Percentiles rank a stretch among this genome's conserved stretches.
These are phyloP conservation scores for Albifimbria verrucaria DNA, from an alignment of 2,329 filamentous ascomycete species.

Conservation along the genomic window DNA sequence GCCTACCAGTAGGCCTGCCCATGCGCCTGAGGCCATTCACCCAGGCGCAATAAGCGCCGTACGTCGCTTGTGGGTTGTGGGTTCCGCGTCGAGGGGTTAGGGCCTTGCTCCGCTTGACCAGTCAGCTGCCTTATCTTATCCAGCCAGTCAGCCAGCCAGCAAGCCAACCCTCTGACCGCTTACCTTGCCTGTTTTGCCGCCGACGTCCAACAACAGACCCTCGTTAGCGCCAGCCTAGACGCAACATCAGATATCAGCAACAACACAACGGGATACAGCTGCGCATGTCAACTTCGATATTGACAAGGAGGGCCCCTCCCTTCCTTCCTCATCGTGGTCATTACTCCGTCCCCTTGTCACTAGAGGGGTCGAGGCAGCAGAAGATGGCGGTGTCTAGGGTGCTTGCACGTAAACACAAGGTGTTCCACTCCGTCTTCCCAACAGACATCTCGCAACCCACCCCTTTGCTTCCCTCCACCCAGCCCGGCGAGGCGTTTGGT, in stretches of 20 bases:
- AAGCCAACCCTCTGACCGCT: not conserved
- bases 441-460: constrained; percentile 48
- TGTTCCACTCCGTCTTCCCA: constrained; percentile 56
- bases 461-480: constrained; percentile 36
- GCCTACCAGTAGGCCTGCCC: no score
- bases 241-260: not conserved
- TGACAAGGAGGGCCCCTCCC: not conserved
- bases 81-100: no score
- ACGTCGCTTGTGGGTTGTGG: not conserved
- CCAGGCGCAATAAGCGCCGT: not conserved
- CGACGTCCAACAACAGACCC: not conserved
- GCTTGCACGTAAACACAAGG: constrained; percentile 43
- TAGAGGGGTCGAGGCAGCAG: not conserved
- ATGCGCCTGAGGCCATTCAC: no score
- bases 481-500: constrained; percentile 45
- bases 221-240: not conserved
- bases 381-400: constrained; percentile 40
- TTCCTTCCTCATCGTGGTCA: not conserved
- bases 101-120: no score
- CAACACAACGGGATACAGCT: not conserved
- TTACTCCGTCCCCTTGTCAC: not conserved
- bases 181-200: not conserved
- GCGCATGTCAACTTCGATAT: not conserved
- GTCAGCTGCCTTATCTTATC: no score
- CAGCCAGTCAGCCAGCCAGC: no score